Evolutionary conservation across 2,329 filamentous ascomycete genomes (phyloP), one percentile per base, ranked within the genome.

Genomic region (Emericellopsis cladophorae): DNA sequence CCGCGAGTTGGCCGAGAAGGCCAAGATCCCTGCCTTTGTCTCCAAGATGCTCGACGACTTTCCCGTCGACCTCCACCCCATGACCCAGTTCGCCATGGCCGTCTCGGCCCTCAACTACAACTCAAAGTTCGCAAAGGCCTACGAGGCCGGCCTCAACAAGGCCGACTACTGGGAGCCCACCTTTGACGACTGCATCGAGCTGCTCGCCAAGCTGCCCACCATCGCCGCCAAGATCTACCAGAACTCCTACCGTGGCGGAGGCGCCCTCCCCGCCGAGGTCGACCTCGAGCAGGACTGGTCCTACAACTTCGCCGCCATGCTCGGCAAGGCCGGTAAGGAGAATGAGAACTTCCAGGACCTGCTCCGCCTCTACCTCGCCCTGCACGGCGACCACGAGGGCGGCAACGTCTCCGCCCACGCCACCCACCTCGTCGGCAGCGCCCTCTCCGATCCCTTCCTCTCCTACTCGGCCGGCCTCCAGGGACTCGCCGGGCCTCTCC

Each of bases 131-230:
- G 92, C 90, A 48, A 89, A 88, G 65, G 84, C 84, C 16, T 98
- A 98, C 62, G 90, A 89, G 62, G 67, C 82, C 51, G 92, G 92
- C 31, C 67, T 96, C 49, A 84, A 81, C 74, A 98, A 96, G 73
- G 85, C 87, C 40, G 87, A 95, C 52, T 96, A 96, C 76, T 98
- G 92, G 92, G 92, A 96, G 68, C 87, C 90, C 12, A 94, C 87
- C 36, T 96, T 94, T 57, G 90, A 96, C 59, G 92, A 98, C 68
- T 81, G 76, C 61, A 95, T 98, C 61, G 86, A 83, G 37, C 74
- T 98, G 46, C 76, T 98, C 42, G 92, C 90, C 47, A 98, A 98
- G 72, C 81, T 98, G 41, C 92, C 92, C 47, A 93, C 87, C 46
- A 89, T 98, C 51, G 92, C 92, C 23, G 92, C 92, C 44, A 93